Base-by-base conservation (phyloP, 2,329 filamentous ascomycete species). In the Penicillium griseofulvum region DNA sequence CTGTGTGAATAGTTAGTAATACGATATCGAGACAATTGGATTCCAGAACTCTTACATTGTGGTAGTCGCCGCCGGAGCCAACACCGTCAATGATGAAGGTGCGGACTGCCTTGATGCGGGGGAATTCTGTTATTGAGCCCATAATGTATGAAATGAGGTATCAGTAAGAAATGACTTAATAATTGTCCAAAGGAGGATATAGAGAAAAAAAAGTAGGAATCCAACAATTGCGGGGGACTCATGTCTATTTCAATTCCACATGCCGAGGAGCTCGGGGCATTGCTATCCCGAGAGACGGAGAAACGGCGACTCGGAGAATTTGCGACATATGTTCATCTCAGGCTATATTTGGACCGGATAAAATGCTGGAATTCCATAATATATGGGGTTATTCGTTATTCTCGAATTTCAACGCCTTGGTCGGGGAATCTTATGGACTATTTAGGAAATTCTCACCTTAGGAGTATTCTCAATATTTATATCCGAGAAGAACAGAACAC, bases 21-120 rank as follows among this genome's bases (percentile, higher is more conserved):
- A 0, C 16, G 1, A 14, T 5, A 5, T 43, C 19, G n/a, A 42
- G 26, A 45, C 6, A 34, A 33, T 39, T 16, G 12, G 19, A 24
- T 26, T 7, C 12, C 10, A 2, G 2, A 34, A 14, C 29, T 51
- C 50, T 45, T 67, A 96, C 92, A 81, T 97, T 96, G 81, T 97
- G 92, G 73, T 97, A 97, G 54, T 79, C 77, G 52, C 77, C 77
- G 39, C 77, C 77, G 22, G 76, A 78, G 41, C 77, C 77, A 5
- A 78, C 76, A 34, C 76, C 77, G 50, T 77, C 71, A 42, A 78
- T 75, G 49, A 79, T 61, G 64, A 76, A 79, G 19, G 77, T 77
- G 50, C 75, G 75, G 48, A 79, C 68, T 54, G 72, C 68, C 59
- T 77, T 78, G 56, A 79, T 78, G 56, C 67, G 70, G 56, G 76